Base-by-base conservation (phyloP, 805 yeast genomes). In the Kockiozyma suomiensis region DNA sequence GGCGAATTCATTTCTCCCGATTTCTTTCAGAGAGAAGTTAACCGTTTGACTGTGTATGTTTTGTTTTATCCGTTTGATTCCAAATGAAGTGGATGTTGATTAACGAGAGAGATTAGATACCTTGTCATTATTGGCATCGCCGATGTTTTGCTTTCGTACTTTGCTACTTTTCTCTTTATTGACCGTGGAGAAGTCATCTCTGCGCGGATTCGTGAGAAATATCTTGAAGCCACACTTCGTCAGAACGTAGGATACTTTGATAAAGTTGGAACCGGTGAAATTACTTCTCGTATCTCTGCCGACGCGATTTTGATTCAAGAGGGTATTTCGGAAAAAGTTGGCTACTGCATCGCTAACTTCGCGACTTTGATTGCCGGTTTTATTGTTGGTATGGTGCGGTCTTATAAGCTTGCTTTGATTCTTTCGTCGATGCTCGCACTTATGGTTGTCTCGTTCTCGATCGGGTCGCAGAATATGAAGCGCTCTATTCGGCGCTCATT, bases 241-340 rank as follows among this genome's bases (percentile, higher is more conserved):
- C 80, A 76, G 62, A 76, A 76, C 50, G 70, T 76, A 32, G 80
- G 75, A 17, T 77, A 72, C 59, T 77, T 76, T 58, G 80, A 76
- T 64, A 70, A 71, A 42, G 67, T 76, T 12, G 80, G 80, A 19
- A 72, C 78, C 28, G 80, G 80, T 25, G 77, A 75, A 59, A 74
- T 76, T 32, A 75, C 79, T 7, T 73, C 79, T 8, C 74, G 79
- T 15, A 76, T 76, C 66, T 76, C 78, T 43, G 71, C 74, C 32
- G 79, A 76, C 49, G 76, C 79, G 17, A 70, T 73, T 33, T 61
- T 72, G 43, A 73, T 76, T 51, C 80, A 77, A 61, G 79, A 75
- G 48, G 80, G 79, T 30, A 76, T 76, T 56, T 71, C 76, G 40
- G 79, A 76, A 65, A 76, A 76, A 63, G 70, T 73, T 3, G 80